Percentiles rank a stretch among this genome's conserved stretches.
phyloP scores from a whole-genome alignment of 2,329 filamentous ascomycete species.

The Aspergillus sp. region DNA sequence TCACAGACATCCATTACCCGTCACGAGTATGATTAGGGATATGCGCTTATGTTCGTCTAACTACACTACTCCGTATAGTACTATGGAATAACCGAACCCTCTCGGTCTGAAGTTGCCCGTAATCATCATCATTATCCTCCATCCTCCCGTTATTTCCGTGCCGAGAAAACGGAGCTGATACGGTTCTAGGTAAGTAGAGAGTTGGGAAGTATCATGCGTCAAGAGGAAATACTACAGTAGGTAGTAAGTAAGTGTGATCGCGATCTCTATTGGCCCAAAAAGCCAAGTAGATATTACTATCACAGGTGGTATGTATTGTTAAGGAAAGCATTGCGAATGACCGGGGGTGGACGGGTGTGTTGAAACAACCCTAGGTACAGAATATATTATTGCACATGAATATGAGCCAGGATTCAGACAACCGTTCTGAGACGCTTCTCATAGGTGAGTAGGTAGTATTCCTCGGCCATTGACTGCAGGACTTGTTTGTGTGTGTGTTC shows the following conservation, averaged over 20 bases:
- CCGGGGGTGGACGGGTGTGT: not conserved
- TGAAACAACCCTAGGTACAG: constrained; percentile 1
- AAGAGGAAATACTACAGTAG: not conserved
- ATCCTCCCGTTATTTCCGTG: not conserved
- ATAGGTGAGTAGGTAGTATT: too few species aligned
- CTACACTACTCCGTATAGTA: not conserved
- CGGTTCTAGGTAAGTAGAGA: too few species aligned
- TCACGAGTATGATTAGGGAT: too few species aligned
- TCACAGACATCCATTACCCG: not conserved
- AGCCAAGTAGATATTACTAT: not conserved
- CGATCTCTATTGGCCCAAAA: constrained; percentile 1
- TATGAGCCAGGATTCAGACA: too few species aligned
- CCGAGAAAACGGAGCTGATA: not conserved
- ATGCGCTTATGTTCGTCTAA: too few species aligned
- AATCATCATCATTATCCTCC: too few species aligned
- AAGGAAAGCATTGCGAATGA: not conserved
- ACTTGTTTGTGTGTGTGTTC: not conserved
- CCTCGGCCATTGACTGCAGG: too few species aligned
- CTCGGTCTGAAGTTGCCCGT: not conserved
- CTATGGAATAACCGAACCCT: not conserved
- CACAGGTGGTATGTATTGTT: not conserved
- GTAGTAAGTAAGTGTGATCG: not conserved
- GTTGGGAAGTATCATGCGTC: not conserved
- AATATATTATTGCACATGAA: not conserved
- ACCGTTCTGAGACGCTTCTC: too few species aligned